A percentile compares a stretch with the other conserved stretches of the same genome.
Conservation (phyloP, 139 green algal species). For the Monoraphidium neglectum region DNA sequence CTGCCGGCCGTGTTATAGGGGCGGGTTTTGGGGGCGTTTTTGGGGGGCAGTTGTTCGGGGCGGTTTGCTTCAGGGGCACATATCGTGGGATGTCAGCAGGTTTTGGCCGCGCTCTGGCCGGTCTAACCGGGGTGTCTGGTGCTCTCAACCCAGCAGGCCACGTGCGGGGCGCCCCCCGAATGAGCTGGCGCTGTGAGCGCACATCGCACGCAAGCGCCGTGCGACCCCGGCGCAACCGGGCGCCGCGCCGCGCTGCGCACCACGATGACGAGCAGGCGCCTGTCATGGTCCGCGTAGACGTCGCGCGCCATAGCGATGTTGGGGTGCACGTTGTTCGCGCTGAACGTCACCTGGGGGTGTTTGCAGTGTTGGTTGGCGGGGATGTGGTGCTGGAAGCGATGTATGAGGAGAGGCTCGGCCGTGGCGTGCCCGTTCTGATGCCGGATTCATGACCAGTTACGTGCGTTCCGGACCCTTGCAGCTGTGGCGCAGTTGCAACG, state of each 20-base stretch:
- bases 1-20: constrained; percentile 17
- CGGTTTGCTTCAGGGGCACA: too few species aligned
- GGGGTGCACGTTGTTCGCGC: constrained; percentile 33
- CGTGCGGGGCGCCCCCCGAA: neutral
- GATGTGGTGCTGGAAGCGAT: too few species aligned
- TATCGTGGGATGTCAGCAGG: neutral
- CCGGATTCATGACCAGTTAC: too few species aligned
- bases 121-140: neutral
- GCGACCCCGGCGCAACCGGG: too few species aligned
- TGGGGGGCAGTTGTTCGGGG: neutral
- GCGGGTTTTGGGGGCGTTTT: neutral
- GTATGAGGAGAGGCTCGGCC: too few species aligned
- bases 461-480: too few species aligned
- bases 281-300: constrained; percentile 62
- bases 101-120: neutral
- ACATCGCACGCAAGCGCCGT: too few species aligned
- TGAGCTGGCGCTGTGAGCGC: neutral
- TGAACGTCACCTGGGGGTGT: constrained; percentile 12
- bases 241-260: constrained; percentile 13
- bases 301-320: constrained; percentile 74
- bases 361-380: too few species aligned
- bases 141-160: neutral
- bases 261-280: constrained; percentile 50
- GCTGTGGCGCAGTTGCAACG: too few species aligned
- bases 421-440: too few species aligned